A percentile compares a stretch with the other conserved stretches of the same genome.
phyloP scores from a whole-genome alignment of 108 stramenopile species.

The Nannochloropsis oceanica region DNA sequence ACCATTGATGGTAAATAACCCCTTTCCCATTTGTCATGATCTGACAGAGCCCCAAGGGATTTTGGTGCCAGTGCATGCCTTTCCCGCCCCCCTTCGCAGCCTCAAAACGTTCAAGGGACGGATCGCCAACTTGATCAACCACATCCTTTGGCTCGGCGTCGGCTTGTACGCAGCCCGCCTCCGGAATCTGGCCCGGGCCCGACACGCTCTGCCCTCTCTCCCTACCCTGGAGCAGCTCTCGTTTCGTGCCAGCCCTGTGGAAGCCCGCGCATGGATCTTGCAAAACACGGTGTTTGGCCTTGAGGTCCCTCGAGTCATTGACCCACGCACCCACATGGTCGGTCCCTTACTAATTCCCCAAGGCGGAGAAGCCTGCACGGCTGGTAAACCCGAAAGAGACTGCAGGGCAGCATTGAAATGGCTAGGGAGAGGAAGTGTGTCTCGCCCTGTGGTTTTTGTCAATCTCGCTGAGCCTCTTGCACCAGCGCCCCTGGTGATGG shows the following conservation, averaged over 20 bases:
- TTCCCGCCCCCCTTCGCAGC: background rate
- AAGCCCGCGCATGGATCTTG: background rate
- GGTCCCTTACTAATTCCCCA: background rate
- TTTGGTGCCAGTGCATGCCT: conserved; percentile 1
- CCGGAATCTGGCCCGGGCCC: background rate
- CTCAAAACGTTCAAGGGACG: background rate
- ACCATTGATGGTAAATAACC: background rate
- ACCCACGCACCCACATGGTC: background rate
- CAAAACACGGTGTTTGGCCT: background rate
- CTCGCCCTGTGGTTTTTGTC: background rate
- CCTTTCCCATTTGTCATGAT: background rate
- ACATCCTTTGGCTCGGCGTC: background rate
- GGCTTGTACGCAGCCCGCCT: background rate
- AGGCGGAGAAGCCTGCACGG: background rate
- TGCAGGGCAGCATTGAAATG: background rate
- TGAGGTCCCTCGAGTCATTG: background rate
- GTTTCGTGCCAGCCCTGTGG: background rate
- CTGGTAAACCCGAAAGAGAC: background rate
- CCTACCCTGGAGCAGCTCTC: background rate
- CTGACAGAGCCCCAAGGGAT: background rate
- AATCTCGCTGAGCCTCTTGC: background rate
- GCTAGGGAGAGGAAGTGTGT: background rate
- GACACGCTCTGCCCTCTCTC: background rate
- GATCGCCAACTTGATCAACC: background rate
- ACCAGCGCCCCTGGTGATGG: background rate